phyloP scores from a whole-genome alignment of 257 asterid genomes.

The Solanum pimpinellifolium region DNA sequence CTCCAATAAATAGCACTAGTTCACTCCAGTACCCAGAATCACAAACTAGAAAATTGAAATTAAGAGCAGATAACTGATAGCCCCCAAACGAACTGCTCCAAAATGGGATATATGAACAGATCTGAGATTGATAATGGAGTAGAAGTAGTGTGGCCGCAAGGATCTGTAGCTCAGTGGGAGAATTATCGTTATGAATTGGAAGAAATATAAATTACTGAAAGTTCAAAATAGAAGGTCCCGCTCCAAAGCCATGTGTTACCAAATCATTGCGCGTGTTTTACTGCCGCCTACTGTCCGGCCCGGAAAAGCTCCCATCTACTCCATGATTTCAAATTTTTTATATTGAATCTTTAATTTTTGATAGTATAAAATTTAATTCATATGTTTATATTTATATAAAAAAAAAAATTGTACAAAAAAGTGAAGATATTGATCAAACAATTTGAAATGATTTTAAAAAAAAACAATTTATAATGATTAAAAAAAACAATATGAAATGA shows the following conservation, averaged over 20 bases:
- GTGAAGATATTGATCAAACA: no score
- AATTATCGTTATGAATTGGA: neutral
- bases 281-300: neutral
- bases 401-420: no score
- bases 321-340: neutral
- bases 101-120: neutral
- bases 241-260: neutral
- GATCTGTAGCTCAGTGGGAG: neutral
- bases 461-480: no score
- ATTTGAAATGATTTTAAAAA: no score
- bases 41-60: neutral
- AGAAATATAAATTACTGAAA: neutral
- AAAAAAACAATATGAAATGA: no score
- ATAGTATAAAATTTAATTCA: no score
- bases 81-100: neutral
- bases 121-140: neutral
- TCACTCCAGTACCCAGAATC: neutral
- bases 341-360: no score
- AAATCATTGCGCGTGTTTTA: neutral
- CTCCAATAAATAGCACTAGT: neutral
- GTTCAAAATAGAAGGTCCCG: neutral
- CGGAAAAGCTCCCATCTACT: neutral
- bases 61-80: neutral
- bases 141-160: neutral
- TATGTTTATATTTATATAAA: no score